Percentiles rank a stretch among this genome's conserved stretches.
phyloP scores from a whole-genome alignment of 352 stramenopile species.

The Phytophthora sp. region DNA sequence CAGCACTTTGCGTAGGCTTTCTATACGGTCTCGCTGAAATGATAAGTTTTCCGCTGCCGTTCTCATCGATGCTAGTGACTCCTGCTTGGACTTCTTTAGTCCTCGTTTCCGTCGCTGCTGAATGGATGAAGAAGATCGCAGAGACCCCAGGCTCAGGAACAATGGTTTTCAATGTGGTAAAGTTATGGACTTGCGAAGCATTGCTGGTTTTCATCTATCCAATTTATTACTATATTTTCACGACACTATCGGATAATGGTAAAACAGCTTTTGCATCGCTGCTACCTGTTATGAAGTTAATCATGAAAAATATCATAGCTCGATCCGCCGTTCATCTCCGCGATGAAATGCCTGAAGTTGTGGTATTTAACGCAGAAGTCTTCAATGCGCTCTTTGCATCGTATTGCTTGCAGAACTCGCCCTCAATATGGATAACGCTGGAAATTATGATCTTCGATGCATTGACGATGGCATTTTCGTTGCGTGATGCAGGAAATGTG shows the following conservation, averaged over 20 bases:
- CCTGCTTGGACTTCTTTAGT: constrained; percentile 7
- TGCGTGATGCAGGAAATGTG: not conserved
- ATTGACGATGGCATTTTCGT: constrained; percentile 1
- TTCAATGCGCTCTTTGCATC: constrained; percentile 30
- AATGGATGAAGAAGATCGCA: constrained; percentile 9
- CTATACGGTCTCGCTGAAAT: not conserved
- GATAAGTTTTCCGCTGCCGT: constrained; percentile 9
- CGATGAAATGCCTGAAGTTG: constrained; percentile 4
- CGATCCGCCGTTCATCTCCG: constrained; percentile 2
- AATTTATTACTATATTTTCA: not conserved
- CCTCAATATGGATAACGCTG: constrained; percentile 11
- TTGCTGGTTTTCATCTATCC: not conserved
- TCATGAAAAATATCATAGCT: not conserved
- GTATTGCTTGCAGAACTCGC: constrained; percentile 25
- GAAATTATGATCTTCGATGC: constrained; percentile 21
- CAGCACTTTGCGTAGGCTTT: not conserved
- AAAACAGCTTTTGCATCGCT: not conserved
- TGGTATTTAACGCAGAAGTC: constrained; percentile 27
- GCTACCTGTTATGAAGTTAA: not conserved
- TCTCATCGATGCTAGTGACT: constrained; percentile 3
- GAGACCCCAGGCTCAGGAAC: not conserved
- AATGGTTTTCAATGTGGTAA: constrained; percentile 8
- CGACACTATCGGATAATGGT: not conserved
- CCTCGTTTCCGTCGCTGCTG: not conserved
- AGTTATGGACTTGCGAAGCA: constrained; percentile 3